Base-by-base conservation (phyloP, 1,284 basidiomycete species). In the Microbotryum saponariae region DNA sequence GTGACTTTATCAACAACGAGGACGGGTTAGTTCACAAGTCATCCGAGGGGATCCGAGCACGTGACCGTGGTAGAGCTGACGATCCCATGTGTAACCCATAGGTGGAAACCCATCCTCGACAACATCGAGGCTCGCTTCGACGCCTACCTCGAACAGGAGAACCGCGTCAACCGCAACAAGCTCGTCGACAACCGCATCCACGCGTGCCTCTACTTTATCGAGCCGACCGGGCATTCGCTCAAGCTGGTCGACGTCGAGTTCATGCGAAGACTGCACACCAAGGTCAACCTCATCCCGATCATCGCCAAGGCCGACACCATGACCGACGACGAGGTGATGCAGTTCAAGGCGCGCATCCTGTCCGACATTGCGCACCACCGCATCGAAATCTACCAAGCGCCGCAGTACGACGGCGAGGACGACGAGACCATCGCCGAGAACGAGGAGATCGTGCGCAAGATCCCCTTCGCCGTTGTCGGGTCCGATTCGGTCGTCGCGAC, bases 201-300 rank as follows among this genome's bases (percentile, higher is more conserved):
- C 75, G 90, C 89, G 49, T 97, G 93, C 77, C 82, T 97, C 66
- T 97, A 97, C 81, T 97, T 97, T 76, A 92, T 97, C 70, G 91
- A 97, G 74, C 89, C 93, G 42, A 97, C 93, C 0, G 93, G 93
- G 66, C 93, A 97, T 77, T 88, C 91, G 91, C 81, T 97, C 72
- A 94, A 94, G 78, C 90, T 91, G 66, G 88, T 97, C 73, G 93
- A 97, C 76, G 87, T 97, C 67, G 93, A 97, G 77, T 96, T 96
- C 77, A 96, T 97, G 92, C 85, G 89, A 70, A 83, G 89, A 70
- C 83, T 97, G 60, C 92, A 96, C 78, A 89, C 87, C 71, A 91
- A 89, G 77, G 92, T 97, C 79, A 97, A 97, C 80, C 80, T 97
- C 68, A 96, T 97, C 71, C 92, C 92, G 59, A 84, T 97, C 74